A percentile compares a stretch with the other conserved stretches of the same genome.
phyloP scores from a whole-genome alignment of 2,329 filamentous ascomycete species.

The Setomelanomma holmii region DNA sequence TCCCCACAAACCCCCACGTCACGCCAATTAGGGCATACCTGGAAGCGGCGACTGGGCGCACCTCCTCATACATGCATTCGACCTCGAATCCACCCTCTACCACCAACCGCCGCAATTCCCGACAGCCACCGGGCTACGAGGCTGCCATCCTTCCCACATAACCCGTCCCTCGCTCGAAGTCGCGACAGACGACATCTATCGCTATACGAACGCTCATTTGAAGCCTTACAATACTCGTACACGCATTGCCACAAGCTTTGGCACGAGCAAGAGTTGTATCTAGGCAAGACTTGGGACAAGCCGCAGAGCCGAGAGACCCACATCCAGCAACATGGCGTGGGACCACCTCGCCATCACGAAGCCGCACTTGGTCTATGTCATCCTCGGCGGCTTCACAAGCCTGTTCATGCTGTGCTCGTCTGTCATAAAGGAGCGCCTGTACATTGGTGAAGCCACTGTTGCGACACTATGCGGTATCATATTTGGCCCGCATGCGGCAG shows the following conservation, averaged over 20 bases:
- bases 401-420: conserved; percentile 99
- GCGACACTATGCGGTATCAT: conserved; percentile 87
- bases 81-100: conserved; percentile 21
- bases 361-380: conserved; percentile 98
- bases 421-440: conserved; percentile 96
- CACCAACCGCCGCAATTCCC: conserved; percentile 23
- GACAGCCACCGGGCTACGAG: conserved; percentile 28
- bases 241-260: conserved; percentile 16
- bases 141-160: conserved; percentile 35
- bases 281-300: conserved; percentile 9
- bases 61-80: conserved; percentile 55
- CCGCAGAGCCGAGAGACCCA: conserved; percentile 9
- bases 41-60: conserved; percentile 60
- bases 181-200: conserved; percentile 1
- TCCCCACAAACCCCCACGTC: conserved; percentile 1
- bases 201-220: neutral
- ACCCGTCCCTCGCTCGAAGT: neutral
- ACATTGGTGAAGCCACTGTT: conserved; percentile 98
- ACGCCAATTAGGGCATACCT: conserved; percentile 26
- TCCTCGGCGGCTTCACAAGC: conserved; percentile 95
- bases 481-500: conserved; percentile 83
- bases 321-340: conserved; percentile 70
- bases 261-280: conserved; percentile 14
- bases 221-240: neutral
- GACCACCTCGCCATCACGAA: conserved; percentile 84